Conservation (phyloP, 2,329 filamentous ascomycete species). For the Ceratocystis huliohia region DNA sequence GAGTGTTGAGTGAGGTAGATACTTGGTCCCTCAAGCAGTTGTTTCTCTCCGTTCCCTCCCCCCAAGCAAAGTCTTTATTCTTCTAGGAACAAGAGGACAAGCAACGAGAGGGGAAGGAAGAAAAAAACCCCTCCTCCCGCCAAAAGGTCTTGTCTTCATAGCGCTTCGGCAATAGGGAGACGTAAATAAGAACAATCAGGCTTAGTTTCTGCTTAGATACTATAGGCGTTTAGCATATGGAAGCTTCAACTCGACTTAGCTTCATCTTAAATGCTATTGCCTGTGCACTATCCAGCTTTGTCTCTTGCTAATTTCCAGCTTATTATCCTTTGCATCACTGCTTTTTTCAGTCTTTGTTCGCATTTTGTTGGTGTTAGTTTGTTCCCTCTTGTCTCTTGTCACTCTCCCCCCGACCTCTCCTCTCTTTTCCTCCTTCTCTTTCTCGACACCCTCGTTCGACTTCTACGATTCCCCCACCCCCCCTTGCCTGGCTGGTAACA, state of each 20-base stretch:
- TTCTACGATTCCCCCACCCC: background rate
- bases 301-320: background rate
- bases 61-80: background rate
- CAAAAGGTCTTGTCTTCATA: background rate
- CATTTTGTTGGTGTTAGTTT: too few species aligned
- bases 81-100: background rate
- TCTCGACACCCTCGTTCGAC: background rate
- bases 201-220: background rate
- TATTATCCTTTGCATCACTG: background rate
- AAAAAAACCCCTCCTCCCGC: background rate
- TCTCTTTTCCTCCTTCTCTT: background rate
- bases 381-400: background rate
- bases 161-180: background rate
- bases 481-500: background rate
- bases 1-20: too few species aligned
- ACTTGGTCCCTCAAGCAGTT: background rate
- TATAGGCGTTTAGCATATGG: background rate
- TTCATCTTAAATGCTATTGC: background rate
- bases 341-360: background rate
- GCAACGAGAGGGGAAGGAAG: background rate
- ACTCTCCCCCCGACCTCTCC: background rate
- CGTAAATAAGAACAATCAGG: too few species aligned
- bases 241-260: background rate
- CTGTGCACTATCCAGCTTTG: background rate
- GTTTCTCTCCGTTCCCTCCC: background rate